Evolutionary conservation across 495 filamentous ascomycete species (phyloP).

Genomic region (Aspergillus taichungensis): DNA sequence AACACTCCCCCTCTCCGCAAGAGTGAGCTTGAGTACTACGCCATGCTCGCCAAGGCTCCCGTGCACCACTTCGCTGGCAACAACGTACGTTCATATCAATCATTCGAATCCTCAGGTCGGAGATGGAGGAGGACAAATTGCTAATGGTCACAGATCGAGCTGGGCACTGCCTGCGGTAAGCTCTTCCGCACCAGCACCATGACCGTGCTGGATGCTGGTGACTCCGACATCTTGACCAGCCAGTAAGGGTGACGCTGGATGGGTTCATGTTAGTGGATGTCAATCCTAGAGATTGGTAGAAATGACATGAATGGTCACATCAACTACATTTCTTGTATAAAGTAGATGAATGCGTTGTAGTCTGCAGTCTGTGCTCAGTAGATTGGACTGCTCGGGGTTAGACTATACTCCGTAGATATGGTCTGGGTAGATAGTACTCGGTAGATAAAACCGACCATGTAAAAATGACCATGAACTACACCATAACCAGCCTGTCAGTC

Average conservation of each 20-base stretch:
- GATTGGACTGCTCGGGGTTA: too few species aligned
- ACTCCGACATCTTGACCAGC: constrained; percentile 87
- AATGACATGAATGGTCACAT: too few species aligned
- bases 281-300: too few species aligned
- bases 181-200: constrained; percentile 79
- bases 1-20: constrained; percentile 96
- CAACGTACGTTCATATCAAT: constrained; percentile 57
- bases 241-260: constrained; percentile 14
- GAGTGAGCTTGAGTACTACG: constrained; percentile 87
- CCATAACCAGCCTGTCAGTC: too few species aligned
- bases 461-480: background rate
- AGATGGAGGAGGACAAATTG: constrained; percentile 1
- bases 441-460: background rate
- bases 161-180: constrained; percentile 90
- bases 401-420: too few species aligned
- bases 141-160: constrained; percentile 65
- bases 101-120: background rate
- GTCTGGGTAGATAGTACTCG: background rate
- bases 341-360: too few species aligned
- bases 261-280: constrained; percentile 17
- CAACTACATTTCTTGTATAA: too few species aligned
- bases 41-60: constrained; percentile 85
- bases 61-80: constrained; percentile 96
- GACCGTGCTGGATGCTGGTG: constrained; percentile 93
- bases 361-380: too few species aligned